Percentiles rank a stretch among this genome's conserved stretches.
Evolutionary conservation across 306 rosid genomes (phyloP).

Genomic region (Prunus mira): DNA sequence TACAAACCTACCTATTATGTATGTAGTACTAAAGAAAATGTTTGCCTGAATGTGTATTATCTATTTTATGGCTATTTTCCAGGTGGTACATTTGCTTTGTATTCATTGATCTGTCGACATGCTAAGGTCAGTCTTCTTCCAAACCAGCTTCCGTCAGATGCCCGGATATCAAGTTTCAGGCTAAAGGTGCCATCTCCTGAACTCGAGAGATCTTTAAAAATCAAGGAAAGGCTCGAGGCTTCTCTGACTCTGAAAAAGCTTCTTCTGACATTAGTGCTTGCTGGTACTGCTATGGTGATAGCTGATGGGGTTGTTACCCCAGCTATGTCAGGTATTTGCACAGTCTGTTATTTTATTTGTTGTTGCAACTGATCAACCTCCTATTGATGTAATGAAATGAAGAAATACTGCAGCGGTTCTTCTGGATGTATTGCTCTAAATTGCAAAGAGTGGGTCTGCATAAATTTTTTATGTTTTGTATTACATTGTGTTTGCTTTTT

Average conservation of each 20-base stretch:
- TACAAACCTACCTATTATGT: neutral
- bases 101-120: conserved; percentile 97
- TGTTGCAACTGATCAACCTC: conserved; percentile 4
- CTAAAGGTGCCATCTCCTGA: conserved; percentile 94
- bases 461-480: neutral
- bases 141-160: conserved; percentile 93
- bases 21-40: neutral
- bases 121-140: conserved; percentile 99
- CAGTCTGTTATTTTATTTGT: conserved; percentile 3
- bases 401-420: neutral
- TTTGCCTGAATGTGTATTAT: neutral
- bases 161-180: conserved; percentile 94
- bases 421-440: neutral
- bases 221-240: conserved; percentile 87
- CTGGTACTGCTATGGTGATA: conserved; percentile 98
- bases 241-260: conserved; percentile 82
- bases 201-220: conserved; percentile 92
- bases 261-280: conserved; percentile 81
- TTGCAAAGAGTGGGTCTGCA: neutral
- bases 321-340: conserved; percentile 73
- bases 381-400: neutral
- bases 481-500: neutral
- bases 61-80: conserved; percentile 25
- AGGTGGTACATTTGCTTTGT: conserved; percentile 99
- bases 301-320: conserved; percentile 98